phyloP scores from a whole-genome alignment of 1,284 basidiomycete genomes.

The Malassezia yamatoensis region DNA sequence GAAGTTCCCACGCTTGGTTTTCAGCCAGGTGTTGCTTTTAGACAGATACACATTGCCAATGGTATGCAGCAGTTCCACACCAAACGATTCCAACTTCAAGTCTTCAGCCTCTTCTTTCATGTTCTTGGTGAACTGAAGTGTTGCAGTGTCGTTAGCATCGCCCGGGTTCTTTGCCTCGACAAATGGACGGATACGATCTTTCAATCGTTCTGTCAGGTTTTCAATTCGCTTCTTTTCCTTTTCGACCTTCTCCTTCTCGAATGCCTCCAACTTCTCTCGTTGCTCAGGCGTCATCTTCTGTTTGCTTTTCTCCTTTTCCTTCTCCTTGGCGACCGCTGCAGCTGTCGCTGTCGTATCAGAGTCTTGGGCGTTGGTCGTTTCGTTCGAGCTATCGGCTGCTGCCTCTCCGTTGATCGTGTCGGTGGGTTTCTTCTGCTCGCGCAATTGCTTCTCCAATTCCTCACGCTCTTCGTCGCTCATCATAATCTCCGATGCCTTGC shows the following conservation, averaged over 20 bases:
- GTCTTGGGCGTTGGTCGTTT: constrained; percentile 14
- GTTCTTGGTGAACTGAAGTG: constrained; percentile 56
- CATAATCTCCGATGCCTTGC: constrained; percentile 49
- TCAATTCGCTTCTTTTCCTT: constrained; percentile 42
- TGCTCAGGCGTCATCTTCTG: constrained; percentile 69
- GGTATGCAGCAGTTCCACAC: constrained; percentile 65
- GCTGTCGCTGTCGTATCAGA: constrained; percentile 40
- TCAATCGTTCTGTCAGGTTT: constrained; percentile 42
- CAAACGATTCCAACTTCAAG: constrained; percentile 94
- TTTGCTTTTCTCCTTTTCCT: constrained; percentile 47
- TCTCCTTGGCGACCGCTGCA: constrained; percentile 27
- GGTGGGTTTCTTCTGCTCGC: constrained; percentile 23
- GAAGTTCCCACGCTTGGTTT: constrained; percentile 60
- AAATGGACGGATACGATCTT: constrained; percentile 46
- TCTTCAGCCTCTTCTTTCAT: constrained; percentile 85
- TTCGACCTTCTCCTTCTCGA: constrained; percentile 47
- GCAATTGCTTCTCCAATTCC: constrained; percentile 67
- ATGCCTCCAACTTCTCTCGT: constrained; percentile 42
- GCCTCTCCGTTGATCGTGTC: constrained; percentile 20
- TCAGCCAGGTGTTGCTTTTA: constrained; percentile 84
- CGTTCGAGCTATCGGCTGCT: constrained; percentile 21
- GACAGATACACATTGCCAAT: constrained; percentile 69
- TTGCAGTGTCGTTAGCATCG: constrained; percentile 69
- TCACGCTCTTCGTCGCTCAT: constrained; percentile 80
- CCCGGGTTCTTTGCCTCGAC: constrained; percentile 67